These are phyloP conservation scores for Meripilus lineatus DNA, from an alignment of 1,284 basidiomycete genomes.

Conservation along the genomic window DNA sequence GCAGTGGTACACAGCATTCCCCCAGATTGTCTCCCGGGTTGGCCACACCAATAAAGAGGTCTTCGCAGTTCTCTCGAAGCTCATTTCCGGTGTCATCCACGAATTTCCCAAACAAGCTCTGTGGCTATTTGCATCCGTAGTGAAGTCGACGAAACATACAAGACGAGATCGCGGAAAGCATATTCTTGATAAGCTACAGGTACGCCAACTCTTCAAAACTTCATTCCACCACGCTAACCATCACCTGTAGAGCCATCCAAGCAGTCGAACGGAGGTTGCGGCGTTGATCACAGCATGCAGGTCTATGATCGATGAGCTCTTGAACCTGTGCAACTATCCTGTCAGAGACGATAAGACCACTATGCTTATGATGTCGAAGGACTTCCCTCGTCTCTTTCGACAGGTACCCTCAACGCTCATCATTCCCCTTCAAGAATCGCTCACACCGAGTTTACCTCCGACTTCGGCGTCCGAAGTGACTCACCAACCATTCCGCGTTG, in stretches of 20 bases:
- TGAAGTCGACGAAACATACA: slow-evolving; percentile 75
- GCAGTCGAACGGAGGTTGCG: slow-evolving; percentile 53
- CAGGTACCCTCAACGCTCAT: slow-evolving; percentile 69
- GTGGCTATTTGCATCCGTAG: slow-evolving; percentile 90
- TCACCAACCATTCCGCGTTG: slow-evolving; percentile 81
- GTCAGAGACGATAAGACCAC: slow-evolving; percentile 46
- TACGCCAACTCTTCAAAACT: slow-evolving; percentile 43
- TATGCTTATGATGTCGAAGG: slow-evolving; percentile 54
- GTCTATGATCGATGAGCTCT: slow-evolving; percentile 63
- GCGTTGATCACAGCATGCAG: slow-evolving; percentile 52
- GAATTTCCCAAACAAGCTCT: slow-evolving; percentile 90
- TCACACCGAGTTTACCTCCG: slow-evolving; percentile 86
- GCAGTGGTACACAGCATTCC: slow-evolving; percentile 95
- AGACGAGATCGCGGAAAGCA: slow-evolving; percentile 59
- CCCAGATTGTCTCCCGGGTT: slow-evolving; percentile 95
- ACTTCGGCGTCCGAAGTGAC: slow-evolving; percentile 56
- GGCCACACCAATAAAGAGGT: slow-evolving; percentile 76
- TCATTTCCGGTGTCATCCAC: slow-evolving; percentile 74
- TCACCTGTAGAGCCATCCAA: slow-evolving; percentile 28
- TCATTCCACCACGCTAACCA: slow-evolving; percentile 10
- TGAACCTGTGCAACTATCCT: slow-evolving; percentile 60
- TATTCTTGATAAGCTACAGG: slow-evolving; percentile 68
- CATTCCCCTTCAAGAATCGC: slow-evolving; percentile 90
- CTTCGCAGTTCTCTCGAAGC: slow-evolving; percentile 56
- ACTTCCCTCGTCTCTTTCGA: slow-evolving; percentile 58